Evolutionary conservation across 2,329 filamentous ascomycete species (phyloP).

Genomic region (Lachnellula arida): DNA sequence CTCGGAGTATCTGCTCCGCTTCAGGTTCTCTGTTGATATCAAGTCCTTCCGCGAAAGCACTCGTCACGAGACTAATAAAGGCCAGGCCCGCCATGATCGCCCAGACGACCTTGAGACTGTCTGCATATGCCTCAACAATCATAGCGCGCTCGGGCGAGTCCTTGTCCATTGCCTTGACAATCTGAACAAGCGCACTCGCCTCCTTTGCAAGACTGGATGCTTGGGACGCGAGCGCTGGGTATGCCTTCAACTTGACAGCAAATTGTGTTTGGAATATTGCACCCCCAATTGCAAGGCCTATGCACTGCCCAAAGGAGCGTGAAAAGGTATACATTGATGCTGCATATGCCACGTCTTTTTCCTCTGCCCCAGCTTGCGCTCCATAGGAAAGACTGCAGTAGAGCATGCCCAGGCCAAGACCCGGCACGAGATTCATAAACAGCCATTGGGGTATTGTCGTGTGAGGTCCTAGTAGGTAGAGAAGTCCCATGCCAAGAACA

Average conservation of each 20-base stretch:
- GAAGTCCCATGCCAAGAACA: conserved; percentile 50
- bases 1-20: background rate
- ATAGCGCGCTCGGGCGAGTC: conserved; percentile 30
- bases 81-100: conserved; percentile 46
- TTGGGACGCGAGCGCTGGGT: background rate
- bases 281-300: conserved; percentile 60
- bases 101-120: conserved; percentile 50
- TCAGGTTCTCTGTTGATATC: background rate
- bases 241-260: conserved; percentile 1
- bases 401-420: conserved; percentile 12
- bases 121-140: conserved; percentile 47
- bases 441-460: conserved; percentile 8
- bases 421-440: conserved; percentile 11
- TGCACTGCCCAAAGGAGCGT: conserved; percentile 55
- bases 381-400: conserved; percentile 52
- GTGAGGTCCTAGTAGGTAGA: conserved; percentile 7
- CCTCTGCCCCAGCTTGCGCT: conserved; percentile 29
- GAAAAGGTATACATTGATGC: conserved; percentile 62
- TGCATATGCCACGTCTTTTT: conserved; percentile 28
- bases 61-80: conserved; percentile 41
- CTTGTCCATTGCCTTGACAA: background rate
- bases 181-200: background rate
- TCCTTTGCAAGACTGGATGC: background rate
- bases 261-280: conserved; percentile 61
- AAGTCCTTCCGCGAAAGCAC: conserved; percentile 31